phyloP scores from a whole-genome alignment of 73 alveolate species.

The Diophrys appendiculata region DNA sequence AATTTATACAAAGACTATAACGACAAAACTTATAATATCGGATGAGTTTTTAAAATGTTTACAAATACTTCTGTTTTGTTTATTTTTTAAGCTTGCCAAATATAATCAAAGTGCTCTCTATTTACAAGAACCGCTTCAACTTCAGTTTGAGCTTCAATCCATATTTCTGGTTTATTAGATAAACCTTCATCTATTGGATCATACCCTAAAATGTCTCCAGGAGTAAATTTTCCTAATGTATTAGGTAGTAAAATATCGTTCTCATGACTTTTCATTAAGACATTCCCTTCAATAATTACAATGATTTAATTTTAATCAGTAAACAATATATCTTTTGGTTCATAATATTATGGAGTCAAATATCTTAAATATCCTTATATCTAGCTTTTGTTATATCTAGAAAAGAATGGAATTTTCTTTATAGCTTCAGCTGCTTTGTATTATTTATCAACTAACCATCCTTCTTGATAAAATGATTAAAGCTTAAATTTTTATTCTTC shows the following conservation, averaged over 20 bases:
- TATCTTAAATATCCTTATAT: conserved; percentile 13
- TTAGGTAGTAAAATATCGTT: conserved; percentile 46
- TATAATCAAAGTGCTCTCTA: conserved; percentile 2
- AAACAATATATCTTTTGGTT: conserved; percentile 21
- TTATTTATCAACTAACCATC: background rate
- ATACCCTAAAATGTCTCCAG: conserved; percentile 59
- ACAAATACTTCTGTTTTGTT: conserved; percentile 24
- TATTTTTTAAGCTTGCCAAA: conserved; percentile 43
- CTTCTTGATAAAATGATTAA: background rate
- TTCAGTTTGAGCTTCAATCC: conserved; percentile 29
- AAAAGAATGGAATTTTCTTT: background rate
- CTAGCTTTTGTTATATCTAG: background rate
- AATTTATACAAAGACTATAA: conserved; percentile 37
- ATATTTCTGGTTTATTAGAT: conserved; percentile 36
- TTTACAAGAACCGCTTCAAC: conserved; percentile 43
- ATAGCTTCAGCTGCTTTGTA: background rate
- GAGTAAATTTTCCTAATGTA: conserved; percentile 26
- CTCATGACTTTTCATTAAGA: conserved; percentile 42
- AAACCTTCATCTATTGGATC: conserved; percentile 50
- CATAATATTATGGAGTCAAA: conserved; percentile 12
- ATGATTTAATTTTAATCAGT: conserved; percentile 18
- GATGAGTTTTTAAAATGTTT: conserved; percentile 12
- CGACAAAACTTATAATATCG: conserved; percentile 14
- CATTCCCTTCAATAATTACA: conserved; percentile 42
- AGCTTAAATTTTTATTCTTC: background rate